phyloP scores from a whole-genome alignment of 1,284 basidiomycete species.

The Cryptococcus sp. region DNA sequence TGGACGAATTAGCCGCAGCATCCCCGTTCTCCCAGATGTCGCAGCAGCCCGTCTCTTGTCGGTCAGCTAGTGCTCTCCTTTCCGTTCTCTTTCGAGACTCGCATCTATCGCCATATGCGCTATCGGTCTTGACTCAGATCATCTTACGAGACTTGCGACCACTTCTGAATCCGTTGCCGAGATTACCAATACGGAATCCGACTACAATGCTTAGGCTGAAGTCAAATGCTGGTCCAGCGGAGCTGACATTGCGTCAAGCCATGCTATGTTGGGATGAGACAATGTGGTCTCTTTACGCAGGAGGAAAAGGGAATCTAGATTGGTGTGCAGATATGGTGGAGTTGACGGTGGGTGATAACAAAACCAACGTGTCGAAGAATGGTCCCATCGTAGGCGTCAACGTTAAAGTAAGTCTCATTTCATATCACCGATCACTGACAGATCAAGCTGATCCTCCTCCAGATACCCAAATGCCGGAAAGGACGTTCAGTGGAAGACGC shows the following conservation, averaged over 20 bases:
- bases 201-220: conserved; percentile 35
- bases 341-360: conserved; percentile 19
- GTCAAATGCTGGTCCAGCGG: conserved; percentile 50
- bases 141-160: conserved; percentile 80
- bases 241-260: conserved; percentile 64
- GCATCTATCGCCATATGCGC: conserved; percentile 61
- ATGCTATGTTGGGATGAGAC: conserved; percentile 71
- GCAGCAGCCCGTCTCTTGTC: conserved; percentile 13
- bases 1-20: conserved; percentile 70
- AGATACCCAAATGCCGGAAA: conserved; percentile 81
- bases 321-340: conserved; percentile 62
- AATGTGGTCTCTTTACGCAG: conserved; percentile 62
- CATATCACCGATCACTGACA: too few species aligned
- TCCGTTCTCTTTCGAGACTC: conserved; percentile 22
- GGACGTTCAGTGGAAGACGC: conserved; percentile 63
- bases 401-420: conserved; percentile 58
- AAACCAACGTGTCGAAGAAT: conserved; percentile 15
- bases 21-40: conserved; percentile 63
- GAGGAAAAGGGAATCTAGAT: conserved; percentile 61
- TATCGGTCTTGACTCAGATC: conserved; percentile 72
- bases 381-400: conserved; percentile 57
- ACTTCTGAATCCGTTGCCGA: conserved; percentile 66
- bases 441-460: neutral
- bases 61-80: conserved; percentile 22
- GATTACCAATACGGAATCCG: conserved; percentile 28